Conservation (phyloP, 345 rosid genomes). For the Boechera retrofracta region DNA sequence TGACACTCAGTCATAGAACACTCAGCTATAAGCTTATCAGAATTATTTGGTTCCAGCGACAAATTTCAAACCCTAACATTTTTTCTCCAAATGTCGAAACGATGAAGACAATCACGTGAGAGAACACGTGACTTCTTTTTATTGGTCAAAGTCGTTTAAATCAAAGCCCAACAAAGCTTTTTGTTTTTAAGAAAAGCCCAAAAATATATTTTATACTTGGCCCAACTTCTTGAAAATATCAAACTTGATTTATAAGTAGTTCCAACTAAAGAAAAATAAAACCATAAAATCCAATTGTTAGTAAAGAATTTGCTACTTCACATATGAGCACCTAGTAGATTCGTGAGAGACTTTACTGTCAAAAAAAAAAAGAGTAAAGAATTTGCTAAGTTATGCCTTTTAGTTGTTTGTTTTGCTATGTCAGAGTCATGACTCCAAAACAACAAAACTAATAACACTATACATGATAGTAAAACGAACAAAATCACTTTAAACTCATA, state of each 20-base stretch:
- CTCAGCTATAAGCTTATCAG: conserved; percentile 16
- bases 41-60: conserved; percentile 5
- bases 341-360: too few relatives aligned
- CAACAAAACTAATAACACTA: too few relatives aligned
- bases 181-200: conserved; percentile 10
- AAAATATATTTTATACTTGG: neutral
- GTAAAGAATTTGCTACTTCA: too few relatives aligned
- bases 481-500: neutral
- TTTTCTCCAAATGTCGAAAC: conserved; percentile 20
- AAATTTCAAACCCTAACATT: conserved; percentile 46
- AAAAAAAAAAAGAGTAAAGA: too few relatives aligned
- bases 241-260: too few relatives aligned
- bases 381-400: too few relatives aligned
- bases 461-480: too few relatives aligned
- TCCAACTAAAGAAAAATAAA: too few relatives aligned
- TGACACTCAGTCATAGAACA: conserved; percentile 29
- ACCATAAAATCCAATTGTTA: too few relatives aligned
- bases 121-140: conserved; percentile 30
- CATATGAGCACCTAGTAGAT: too few relatives aligned
- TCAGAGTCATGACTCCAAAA: too few relatives aligned
- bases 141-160: neutral
- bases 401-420: too few relatives aligned
- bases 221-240: neutral
- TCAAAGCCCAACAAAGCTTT: neutral
- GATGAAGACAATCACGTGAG: conserved; percentile 48